Base-by-base conservation (phyloP, 495 filamentous ascomycete genomes). In the Podospora conica region DNA sequence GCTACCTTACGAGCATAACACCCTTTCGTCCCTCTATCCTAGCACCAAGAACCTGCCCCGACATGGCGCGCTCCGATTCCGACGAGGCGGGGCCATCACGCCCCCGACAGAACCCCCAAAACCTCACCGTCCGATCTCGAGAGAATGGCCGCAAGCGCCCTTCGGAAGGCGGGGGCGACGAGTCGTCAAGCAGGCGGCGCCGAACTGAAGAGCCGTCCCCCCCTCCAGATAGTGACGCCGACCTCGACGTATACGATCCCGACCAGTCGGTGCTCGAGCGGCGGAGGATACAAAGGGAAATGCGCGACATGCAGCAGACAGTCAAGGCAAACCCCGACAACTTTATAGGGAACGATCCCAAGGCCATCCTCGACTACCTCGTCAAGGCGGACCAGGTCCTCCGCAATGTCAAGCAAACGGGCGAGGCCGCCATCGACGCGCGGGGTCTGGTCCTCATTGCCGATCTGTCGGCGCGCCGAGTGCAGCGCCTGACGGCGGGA, bases 351-450 rank as follows among this genome's bases (percentile, higher is more conserved):
- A 78, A 82, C 0, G 83, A 84, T 27, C 88, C 87, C 9, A 76
- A 78, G 22, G 66, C 65, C 3, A 75, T 97, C 7, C 69, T 82
- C 48, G 77, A 85, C 12, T 89, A 86, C 3, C 68, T 97, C 6
- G 64, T 82, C 7, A 80, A 84, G 66, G 87, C 89, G 3, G 89
- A 97, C 71, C 67, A 79, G 3, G 75, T 88, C 10, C 89, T 88
- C 71, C 75, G 75, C 27, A 79, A 85, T 33, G 92, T 98, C 59
- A 95, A 91, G 68, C 93, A 97, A 72, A 96, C 95, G 1, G 85
- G 85, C n/a, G 96, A 99, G 74, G 95, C 95, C 1, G 92, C 88
- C 3, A 87, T 96, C 65, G 95, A 99, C 71, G 90, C 94, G 0
- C 87, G 91, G 54, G 81, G 95, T 53, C 81, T 98, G 10, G 90